These are phyloP conservation scores for Xylaria nigripes DNA, from an alignment of 495 filamentous ascomycete genomes.

Conservation along the genomic window DNA sequence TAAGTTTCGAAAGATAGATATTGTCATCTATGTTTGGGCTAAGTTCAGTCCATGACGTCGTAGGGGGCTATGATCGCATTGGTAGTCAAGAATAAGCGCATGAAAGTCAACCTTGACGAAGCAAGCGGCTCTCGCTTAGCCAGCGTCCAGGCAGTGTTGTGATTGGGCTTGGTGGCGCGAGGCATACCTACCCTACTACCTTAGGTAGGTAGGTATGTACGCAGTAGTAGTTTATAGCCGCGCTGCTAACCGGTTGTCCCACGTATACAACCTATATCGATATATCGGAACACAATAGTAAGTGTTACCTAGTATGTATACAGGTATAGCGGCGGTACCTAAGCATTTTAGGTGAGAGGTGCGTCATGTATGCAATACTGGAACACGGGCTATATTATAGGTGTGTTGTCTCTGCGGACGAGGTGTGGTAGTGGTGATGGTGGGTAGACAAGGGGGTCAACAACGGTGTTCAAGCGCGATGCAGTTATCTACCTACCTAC, in stretches of 20 bases:
- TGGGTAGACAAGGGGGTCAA: not conserved
- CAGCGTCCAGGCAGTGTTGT: slow-evolving; percentile 1
- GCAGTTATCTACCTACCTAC: too few species aligned
- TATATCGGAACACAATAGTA: slow-evolving; percentile 3
- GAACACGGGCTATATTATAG: not conserved
- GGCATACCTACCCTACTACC: too few species aligned
- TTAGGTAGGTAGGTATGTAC: too few species aligned
- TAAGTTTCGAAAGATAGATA: not conserved
- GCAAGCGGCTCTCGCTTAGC: slow-evolving; percentile 3
- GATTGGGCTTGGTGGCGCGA: slow-evolving; percentile 4
- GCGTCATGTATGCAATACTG: not conserved
- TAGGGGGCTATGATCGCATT: slow-evolving; percentile 7
- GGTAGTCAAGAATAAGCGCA: not conserved
- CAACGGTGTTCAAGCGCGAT: too few species aligned
- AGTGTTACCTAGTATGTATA: slow-evolving; percentile 4
- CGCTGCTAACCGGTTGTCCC: slow-evolving; percentile 4
- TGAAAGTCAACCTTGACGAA: not conserved
- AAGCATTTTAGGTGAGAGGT: not conserved
- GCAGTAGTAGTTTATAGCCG: slow-evolving; percentile 10
- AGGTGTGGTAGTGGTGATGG: not conserved
- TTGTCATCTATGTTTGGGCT: not conserved
- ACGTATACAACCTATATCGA: slow-evolving; percentile 5
- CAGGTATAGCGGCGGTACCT: not conserved
- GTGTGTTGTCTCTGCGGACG: not conserved
- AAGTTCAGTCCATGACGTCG: not conserved